A percentile compares a stretch with the other conserved stretches of the same genome.
Evolutionary conservation across 805 yeast species (phyloP).

Genomic region (Zygoascus ofunaensis): DNA sequence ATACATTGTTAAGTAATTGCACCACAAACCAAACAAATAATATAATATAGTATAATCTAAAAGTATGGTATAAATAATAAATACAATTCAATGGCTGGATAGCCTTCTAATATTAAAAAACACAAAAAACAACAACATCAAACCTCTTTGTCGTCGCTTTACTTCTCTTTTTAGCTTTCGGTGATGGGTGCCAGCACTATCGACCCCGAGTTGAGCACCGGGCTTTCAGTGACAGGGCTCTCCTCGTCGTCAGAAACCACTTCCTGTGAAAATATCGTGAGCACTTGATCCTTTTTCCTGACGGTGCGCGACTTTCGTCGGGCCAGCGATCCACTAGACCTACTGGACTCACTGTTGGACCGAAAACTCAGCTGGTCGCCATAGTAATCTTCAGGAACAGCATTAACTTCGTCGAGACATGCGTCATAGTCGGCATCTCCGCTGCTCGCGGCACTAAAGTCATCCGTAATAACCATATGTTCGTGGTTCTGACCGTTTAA

Average conservation of each 20-base stretch:
- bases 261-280: constrained; percentile 10
- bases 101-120: too few species aligned
- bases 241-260: not conserved
- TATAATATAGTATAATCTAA: too few species aligned
- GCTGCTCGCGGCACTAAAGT: too few species aligned
- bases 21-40: too few species aligned
- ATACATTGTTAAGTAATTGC: too few species aligned
- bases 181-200: constrained; percentile 2
- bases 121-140: too few species aligned
- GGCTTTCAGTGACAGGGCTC: too few species aligned
- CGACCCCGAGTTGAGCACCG: too few species aligned
- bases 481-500: constrained; percentile 28
- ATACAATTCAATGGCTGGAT: too few species aligned
- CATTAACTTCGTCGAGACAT: constrained; percentile 43
- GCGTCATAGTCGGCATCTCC: constrained; percentile 33
- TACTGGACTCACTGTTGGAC: not conserved
- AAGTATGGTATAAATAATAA: too few species aligned
- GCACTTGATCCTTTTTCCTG: constrained; percentile 9
- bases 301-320: constrained; percentile 11
- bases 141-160: too few species aligned
- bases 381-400: constrained; percentile 32
- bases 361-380: constrained; percentile 5
- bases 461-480: too few species aligned
- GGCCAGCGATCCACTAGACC: not conserved
- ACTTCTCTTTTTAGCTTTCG: not conserved